Conservation (phyloP, 768 basidiomycete genomes). For the Pisolithus orientalis region DNA sequence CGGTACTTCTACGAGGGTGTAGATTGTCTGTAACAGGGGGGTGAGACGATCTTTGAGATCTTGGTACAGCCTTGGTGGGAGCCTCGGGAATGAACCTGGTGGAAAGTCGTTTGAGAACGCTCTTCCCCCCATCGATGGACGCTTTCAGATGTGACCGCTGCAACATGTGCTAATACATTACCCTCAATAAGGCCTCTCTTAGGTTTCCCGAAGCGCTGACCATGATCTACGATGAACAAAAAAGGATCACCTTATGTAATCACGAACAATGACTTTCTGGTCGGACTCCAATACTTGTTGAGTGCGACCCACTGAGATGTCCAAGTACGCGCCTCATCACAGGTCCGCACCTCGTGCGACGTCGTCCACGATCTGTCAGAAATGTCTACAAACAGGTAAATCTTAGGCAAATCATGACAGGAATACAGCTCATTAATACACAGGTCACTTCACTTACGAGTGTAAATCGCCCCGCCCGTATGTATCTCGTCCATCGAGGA, state of each 20-base stretch:
- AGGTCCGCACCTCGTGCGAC: conserved; percentile 58
- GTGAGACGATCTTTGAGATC: conserved; percentile 42
- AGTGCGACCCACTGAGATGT: conserved; percentile 40
- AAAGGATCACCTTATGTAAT: not conserved
- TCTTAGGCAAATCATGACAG: not conserved
- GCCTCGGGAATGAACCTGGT: conserved; percentile 49
- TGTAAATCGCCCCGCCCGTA: conserved; percentile 82
- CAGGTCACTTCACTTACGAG: conserved; percentile 88
- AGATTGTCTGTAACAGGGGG: conserved; percentile 39
- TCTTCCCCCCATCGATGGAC: conserved; percentile 58
- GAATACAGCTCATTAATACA: not conserved
- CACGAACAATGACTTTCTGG: not conserved
- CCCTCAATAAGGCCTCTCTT: not conserved
- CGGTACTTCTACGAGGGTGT: conserved; percentile 47
- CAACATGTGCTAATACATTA: no score
- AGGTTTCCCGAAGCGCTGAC: not conserved
- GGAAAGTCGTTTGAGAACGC: conserved; percentile 49
- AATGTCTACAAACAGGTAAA: conserved; percentile 65
- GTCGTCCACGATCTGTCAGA: conserved; percentile 71
- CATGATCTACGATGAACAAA: not conserved
- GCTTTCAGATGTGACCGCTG: not conserved
- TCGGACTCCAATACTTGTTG: not conserved
- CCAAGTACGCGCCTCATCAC: conserved; percentile 73
- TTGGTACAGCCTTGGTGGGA: conserved; percentile 50
- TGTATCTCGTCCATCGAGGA: conserved; percentile 82